These are phyloP conservation scores for Mycena polygramma DNA, from an alignment of 768 basidiomycete genomes.

Conservation along the genomic window DNA sequence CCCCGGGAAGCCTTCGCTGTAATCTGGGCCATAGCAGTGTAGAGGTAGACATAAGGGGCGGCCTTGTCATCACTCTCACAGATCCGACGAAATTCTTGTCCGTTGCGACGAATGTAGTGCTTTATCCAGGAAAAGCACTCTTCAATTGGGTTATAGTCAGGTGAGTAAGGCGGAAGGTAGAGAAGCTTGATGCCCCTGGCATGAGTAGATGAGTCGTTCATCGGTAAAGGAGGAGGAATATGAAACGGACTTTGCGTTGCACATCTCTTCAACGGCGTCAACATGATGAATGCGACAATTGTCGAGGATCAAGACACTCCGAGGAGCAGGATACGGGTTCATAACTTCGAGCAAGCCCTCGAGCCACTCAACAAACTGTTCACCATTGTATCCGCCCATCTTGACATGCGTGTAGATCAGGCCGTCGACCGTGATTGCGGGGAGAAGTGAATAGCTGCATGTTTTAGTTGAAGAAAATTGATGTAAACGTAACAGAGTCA, in stretches of 20 bases:
- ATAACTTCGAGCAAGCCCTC: not conserved
- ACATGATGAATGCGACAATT: not conserved
- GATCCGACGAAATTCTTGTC: no score
- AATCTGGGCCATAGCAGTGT: no score
- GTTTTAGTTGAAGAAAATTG: not conserved
- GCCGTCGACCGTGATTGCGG: not conserved
- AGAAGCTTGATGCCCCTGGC: not conserved
- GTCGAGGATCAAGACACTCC: not conserved
- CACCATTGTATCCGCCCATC: not conserved
- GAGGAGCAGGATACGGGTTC: not conserved
- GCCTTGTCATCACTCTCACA: no score
- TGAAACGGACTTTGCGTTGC: not conserved
- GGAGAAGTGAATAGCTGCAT: not conserved
- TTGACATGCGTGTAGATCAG: not conserved
- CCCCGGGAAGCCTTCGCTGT: no score
- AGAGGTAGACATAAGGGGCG: no score
- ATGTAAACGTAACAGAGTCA: not conserved
- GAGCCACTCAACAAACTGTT: no score
- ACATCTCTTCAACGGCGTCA: not conserved
- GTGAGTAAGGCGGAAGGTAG: not conserved
- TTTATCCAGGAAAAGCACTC: constrained; percentile 1
- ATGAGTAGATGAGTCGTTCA: not conserved
- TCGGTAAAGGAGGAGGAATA: not conserved
- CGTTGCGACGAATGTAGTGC: not conserved
- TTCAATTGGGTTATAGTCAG: constrained; percentile 2